Conservation (phyloP, 2,329 filamentous ascomycete species). For the Hypoxylon sp. region DNA sequence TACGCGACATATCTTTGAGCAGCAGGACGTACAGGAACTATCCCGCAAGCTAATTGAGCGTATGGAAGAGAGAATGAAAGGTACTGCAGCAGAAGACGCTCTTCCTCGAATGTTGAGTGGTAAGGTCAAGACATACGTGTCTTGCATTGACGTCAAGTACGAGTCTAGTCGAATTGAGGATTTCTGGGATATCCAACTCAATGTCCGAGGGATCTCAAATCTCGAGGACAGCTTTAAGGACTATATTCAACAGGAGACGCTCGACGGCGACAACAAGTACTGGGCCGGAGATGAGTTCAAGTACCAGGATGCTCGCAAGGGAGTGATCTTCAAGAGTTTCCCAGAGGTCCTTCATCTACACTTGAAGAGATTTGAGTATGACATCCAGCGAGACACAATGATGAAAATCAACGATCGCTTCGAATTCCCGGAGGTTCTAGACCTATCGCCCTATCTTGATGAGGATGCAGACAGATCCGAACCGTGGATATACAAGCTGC, state of each 20-base stretch:
- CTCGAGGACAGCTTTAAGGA: constrained; percentile 95
- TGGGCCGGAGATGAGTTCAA: constrained; percentile 91
- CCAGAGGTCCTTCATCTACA: constrained; percentile 95
- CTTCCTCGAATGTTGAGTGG: constrained; percentile 93
- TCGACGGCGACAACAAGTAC: constrained; percentile 99
- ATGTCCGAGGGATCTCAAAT: constrained; percentile 93
- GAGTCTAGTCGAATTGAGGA: constrained; percentile 96
- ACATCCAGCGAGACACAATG: constrained; percentile 95
- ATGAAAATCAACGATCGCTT: constrained; percentile 98
- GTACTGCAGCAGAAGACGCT: constrained; percentile 89
- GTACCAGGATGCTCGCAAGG: constrained; percentile 96
- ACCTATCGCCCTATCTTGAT: constrained; percentile 88
- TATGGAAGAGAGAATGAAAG: constrained; percentile 98
- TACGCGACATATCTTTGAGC: constrained; percentile 96
- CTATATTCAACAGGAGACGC: constrained; percentile 95
- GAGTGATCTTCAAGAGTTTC: constrained; percentile 96
- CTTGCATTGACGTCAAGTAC: constrained; percentile 98
- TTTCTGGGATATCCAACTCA: constrained; percentile 99
- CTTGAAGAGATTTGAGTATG: constrained; percentile 97
- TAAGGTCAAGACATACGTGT: constrained; percentile 99
- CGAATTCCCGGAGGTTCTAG: constrained; percentile 87
- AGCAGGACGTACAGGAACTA: constrained; percentile 97
- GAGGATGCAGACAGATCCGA: constrained; percentile 90
- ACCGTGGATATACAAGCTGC: constrained; percentile 90
- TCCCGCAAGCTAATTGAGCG: constrained; percentile 98